These are phyloP conservation scores for Jamesozyma lodderae DNA, from an alignment of 805 yeast species.

Conservation along the genomic window DNA sequence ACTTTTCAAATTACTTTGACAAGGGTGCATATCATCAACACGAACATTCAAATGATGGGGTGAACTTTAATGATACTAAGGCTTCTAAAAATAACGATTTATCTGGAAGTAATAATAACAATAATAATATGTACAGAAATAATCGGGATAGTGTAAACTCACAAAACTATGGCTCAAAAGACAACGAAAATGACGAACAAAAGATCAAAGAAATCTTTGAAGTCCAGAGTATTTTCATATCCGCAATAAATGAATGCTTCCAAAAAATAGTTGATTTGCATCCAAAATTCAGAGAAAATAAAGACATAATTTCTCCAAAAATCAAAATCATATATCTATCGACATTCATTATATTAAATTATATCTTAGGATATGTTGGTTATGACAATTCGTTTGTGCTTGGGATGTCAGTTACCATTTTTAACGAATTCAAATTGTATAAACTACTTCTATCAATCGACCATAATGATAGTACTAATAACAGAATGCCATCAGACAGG, in stretches of 20 bases:
- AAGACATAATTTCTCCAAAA: slow-evolving; percentile 24
- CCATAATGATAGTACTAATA: slow-evolving; percentile 2
- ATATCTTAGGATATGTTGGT: slow-evolving; percentile 50
- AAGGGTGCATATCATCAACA: background rate
- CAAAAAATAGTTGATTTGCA: slow-evolving; percentile 27
- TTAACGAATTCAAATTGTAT: slow-evolving; percentile 48
- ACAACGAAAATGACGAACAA: slow-evolving; percentile 3
- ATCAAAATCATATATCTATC: slow-evolving; percentile 30
- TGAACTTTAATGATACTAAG: slow-evolving; percentile 2
- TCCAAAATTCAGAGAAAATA: slow-evolving; percentile 25
- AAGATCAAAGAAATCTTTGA: slow-evolving; percentile 14
- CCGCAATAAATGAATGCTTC: slow-evolving; percentile 27
- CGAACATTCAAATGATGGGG: slow-evolving; percentile 1
- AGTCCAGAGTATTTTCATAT: slow-evolving; percentile 20
- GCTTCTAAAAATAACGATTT: slow-evolving; percentile 3
- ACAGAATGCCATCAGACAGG: slow-evolving; percentile 2
- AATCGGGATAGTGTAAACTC: background rate
- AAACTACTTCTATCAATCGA: slow-evolving; percentile 30
- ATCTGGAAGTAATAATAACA: slow-evolving; percentile 2
- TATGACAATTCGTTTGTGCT: slow-evolving; percentile 50
- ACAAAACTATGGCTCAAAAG: background rate
- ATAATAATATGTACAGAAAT: background rate
- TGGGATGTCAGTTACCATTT: slow-evolving; percentile 42
- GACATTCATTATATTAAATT: slow-evolving; percentile 41
- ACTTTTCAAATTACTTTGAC: slow-evolving; percentile 4